Evolutionary conservation across 352 stramenopile species (phyloP), one percentile per base, ranked within the genome.

Genomic region (Phytophthora pistaciae): DNA sequence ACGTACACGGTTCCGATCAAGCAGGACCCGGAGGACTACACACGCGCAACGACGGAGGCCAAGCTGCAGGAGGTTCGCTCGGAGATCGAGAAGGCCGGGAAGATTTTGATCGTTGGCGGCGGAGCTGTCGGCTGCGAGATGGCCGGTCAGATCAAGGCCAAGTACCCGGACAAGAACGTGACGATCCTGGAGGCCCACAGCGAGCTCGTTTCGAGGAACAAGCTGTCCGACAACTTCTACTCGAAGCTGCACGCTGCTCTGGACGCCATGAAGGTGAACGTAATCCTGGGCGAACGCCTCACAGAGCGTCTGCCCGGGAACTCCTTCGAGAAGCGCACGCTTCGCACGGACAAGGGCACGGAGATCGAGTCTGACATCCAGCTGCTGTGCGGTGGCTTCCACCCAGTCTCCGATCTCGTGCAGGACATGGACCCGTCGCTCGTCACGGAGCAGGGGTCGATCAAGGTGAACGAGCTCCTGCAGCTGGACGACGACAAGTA

Each of bases 1-100:
- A 85, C 70, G 20, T 89, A 90, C 75, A 74, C 80, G 2, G 63
- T 70, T 52, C 84, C 84, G 1, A 84, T 90, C 56, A 91, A 91
- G 38, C 79, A 71, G 0, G 73, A 69, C 61, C 62, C 64, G 21
- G 25, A 68, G 18, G 58, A 77, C 60, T 81, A 66, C 56, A 63
- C 58, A 9, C 73, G 74, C 1, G 53, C 55, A n/a, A 27, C 58
- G n/a, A 78, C 72, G 1, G 79, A 87, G 40, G 16, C 29, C 10
- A 73, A 79, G 42, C 60, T 89, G 3, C 25, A 67, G 11, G 61
- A 82, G 44, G 74, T 81, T 36, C 60, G 62, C 60, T 71, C 77
- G 1, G 66, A 79, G 38, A 88, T 90, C 50, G 56, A 70, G 16
- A 75, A 77, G 46, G 78, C 82, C 14, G 52, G 67, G 14, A 85